phyloP scores from a whole-genome alignment of 257 asterid genomes.

The Cruciata laevipes region DNA sequence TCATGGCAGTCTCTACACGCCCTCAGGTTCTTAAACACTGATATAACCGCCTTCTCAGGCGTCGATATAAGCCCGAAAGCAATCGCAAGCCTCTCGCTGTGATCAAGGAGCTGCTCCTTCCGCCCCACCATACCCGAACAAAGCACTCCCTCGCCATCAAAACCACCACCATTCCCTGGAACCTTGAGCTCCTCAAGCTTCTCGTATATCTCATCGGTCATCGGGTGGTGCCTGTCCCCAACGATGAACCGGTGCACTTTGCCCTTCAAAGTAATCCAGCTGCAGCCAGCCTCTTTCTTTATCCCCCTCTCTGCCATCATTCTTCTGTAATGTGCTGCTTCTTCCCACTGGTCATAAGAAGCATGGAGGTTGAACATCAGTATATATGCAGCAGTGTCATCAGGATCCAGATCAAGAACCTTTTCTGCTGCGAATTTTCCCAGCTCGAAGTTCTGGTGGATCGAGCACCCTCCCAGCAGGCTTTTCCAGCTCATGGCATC shows the following conservation, averaged over 20 bases:
- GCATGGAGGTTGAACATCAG: conserved; percentile 47
- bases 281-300: conserved; percentile 42
- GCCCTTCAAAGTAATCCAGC: conserved; percentile 46
- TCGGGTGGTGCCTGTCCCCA: conserved; percentile 47
- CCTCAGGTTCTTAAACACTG: conserved; percentile 54
- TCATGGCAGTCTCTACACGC: conserved; percentile 60
- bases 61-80: conserved; percentile 47
- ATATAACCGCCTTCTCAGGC: conserved; percentile 20
- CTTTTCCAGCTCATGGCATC: conserved; percentile 62
- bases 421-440: conserved; percentile 47
- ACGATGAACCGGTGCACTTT: conserved; percentile 43
- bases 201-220: conserved; percentile 36
- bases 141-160: conserved; percentile 6
- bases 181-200: conserved; percentile 33
- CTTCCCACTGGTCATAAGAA: conserved; percentile 32
- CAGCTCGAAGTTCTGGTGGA: conserved; percentile 38
- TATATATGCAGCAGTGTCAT: conserved; percentile 43
- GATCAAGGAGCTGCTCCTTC: conserved; percentile 40
- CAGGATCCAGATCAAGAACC: conserved; percentile 44
- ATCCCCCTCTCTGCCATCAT: conserved; percentile 38
- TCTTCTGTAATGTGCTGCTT: conserved; percentile 38
- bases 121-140: conserved; percentile 23
- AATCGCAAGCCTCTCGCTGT: conserved; percentile 63
- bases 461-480: conserved; percentile 44
- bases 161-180: neutral